These are phyloP conservation scores for Fomitopsis schrenkii DNA, from an alignment of 1,284 basidiomycete genomes.

Conservation along the genomic window DNA sequence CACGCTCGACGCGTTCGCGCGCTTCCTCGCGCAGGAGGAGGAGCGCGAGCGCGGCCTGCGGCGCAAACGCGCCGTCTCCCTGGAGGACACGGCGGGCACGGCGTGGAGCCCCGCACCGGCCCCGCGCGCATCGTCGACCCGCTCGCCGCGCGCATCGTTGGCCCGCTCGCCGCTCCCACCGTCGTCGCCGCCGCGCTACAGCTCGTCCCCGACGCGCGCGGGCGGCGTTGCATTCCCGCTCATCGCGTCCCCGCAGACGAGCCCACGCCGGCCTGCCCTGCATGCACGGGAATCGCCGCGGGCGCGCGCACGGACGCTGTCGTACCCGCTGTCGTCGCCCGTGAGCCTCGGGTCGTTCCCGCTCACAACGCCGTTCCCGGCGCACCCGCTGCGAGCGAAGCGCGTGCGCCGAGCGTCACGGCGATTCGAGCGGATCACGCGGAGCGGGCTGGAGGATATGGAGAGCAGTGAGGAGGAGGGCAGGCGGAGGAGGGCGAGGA, in stretches of 20 bases:
- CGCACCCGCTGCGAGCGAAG: slow-evolving; percentile 20
- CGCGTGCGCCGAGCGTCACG: slow-evolving; percentile 24
- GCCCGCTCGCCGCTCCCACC: not conserved
- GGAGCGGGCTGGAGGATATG: slow-evolving; percentile 22
- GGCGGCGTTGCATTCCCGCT: not conserved
- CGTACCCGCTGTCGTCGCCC: not conserved
- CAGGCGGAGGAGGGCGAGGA: not conserved
- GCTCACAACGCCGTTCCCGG: slow-evolving; percentile 24
- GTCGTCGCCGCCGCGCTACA: slow-evolving; percentile 2
- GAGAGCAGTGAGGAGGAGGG: slow-evolving; percentile 17
- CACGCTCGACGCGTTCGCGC: slow-evolving; percentile 21
- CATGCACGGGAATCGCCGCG: not conserved
- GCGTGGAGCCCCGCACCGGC: not conserved
- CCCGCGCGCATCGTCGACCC: not conserved
- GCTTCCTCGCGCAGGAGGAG: slow-evolving; percentile 25
- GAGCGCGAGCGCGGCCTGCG: slow-evolving; percentile 19
- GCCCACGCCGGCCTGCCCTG: not conserved
- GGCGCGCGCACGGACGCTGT: not conserved
- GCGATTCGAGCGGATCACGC: slow-evolving; percentile 24
- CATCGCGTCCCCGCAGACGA: not conserved
- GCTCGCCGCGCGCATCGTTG: not conserved
- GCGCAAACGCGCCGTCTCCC: slow-evolving; percentile 2
- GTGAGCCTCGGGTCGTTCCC: slow-evolving; percentile 16
- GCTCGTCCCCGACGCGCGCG: not conserved
- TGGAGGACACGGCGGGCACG: not conserved